Conservation (phyloP, 2,329 filamentous ascomycete species). For the Scleromitrula shiraiana region DNA sequence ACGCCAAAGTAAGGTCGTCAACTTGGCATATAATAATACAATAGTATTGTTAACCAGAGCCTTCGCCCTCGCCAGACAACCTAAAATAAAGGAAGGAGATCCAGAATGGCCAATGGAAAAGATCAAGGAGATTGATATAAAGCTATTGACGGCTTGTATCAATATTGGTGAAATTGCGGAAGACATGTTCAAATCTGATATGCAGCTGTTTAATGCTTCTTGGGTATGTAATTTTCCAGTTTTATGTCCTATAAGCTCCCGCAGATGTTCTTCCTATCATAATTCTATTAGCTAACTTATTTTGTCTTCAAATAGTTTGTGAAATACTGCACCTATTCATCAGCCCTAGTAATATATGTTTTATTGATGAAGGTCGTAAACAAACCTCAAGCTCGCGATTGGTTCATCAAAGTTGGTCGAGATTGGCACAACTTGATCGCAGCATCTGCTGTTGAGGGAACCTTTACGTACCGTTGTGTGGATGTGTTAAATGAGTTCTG, state of each 20-base stretch:
- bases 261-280: neutral
- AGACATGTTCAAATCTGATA: too few relatives aligned
- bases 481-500: neutral
- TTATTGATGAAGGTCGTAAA: neutral
- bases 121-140: too few relatives aligned
- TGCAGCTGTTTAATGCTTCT: too few relatives aligned
- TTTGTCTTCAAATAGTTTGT: neutral
- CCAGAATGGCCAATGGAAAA: too few relatives aligned
- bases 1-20: neutral
- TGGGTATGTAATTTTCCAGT: too few relatives aligned
- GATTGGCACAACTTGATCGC: neutral
- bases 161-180: too few relatives aligned
- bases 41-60: neutral
- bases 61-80: too few relatives aligned
- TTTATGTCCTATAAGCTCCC: neutral
- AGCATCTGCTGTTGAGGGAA: neutral
- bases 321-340: neutral
- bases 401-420: neutral
- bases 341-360: neutral
- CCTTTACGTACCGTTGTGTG: neutral
- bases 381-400: neutral
- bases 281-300: neutral
- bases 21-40: neutral
- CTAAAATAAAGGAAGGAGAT: too few relatives aligned
- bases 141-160: too few relatives aligned